Percentiles rank a stretch among this genome's conserved stretches.
Evolutionary conservation across 352 stramenopile genomes (phyloP).

Genomic region (Vaucheria bursata): DNA sequence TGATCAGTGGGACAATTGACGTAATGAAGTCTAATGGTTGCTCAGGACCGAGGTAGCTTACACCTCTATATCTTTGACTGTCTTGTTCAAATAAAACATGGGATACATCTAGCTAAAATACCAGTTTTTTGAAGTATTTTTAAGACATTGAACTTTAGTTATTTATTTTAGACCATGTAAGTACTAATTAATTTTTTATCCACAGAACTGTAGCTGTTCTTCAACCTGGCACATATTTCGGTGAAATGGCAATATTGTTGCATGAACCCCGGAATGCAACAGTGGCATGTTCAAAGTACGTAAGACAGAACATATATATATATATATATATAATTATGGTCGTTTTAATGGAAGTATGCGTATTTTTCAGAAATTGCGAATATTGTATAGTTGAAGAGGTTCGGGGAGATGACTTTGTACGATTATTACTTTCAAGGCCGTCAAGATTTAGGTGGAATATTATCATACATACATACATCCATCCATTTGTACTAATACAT

Average conservation of each 20-base stretch:
- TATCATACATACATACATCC: too few relatives aligned
- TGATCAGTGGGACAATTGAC: slow-evolving; percentile 13
- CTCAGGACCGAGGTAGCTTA: too few relatives aligned
- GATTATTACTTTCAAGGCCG: slow-evolving; percentile 15
- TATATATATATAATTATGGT: too few relatives aligned
- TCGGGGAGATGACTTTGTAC: slow-evolving; percentile 13
- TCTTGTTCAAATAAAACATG: too few relatives aligned
- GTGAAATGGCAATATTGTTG: slow-evolving; percentile 35
- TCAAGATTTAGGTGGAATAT: slow-evolving; percentile 11
- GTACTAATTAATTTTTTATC: background rate
- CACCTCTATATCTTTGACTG: too few relatives aligned
- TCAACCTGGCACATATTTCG: slow-evolving; percentile 19
- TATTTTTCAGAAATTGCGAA: background rate
- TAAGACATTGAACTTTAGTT: too few relatives aligned
- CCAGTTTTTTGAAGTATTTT: too few relatives aligned
- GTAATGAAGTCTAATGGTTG: slow-evolving; percentile 20
- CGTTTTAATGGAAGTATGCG: too few relatives aligned
- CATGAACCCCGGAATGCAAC: slow-evolving; percentile 20
- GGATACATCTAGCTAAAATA: too few relatives aligned
- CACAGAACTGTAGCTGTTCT: background rate
- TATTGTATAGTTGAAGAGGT: slow-evolving; percentile 18
- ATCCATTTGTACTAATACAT: too few relatives aligned
- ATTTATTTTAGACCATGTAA: too few relatives aligned
- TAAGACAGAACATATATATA: too few relatives aligned
- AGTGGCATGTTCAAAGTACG: background rate